phyloP scores from a whole-genome alignment of 805 yeast genomes.

The Ogataea saltuana region DNA sequence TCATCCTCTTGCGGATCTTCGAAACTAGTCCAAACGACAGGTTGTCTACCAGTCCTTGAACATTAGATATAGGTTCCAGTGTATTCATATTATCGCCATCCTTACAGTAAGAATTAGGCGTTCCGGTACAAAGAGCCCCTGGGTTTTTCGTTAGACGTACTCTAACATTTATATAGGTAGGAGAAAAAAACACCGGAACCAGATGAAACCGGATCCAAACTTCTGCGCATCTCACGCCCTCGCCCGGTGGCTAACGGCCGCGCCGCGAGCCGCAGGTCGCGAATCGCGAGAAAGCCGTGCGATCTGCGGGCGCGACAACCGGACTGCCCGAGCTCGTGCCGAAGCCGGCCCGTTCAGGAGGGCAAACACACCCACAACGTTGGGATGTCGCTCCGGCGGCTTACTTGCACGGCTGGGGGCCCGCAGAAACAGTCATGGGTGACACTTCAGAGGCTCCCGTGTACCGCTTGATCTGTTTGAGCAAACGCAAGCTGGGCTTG shows the following conservation, averaged over 20 bases:
- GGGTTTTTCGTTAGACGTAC: no score
- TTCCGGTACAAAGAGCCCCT: no score
- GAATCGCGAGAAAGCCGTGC: neutral
- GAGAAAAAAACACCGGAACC: neutral
- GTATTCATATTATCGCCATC: no score
- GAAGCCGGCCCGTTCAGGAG: neutral
- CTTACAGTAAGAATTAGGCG: no score
- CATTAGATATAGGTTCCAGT: constrained; percentile 6
- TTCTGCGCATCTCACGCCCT: neutral
- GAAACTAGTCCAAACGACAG: constrained; percentile 23
- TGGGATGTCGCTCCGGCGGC: no score
- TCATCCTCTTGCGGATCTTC: constrained; percentile 15
- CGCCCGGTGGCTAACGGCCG: constrained; percentile 3
- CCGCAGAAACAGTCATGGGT: neutral
- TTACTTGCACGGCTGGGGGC: no score
- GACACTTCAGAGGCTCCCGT: neutral
- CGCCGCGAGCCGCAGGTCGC: constrained; percentile 8
- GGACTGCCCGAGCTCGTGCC: neutral
- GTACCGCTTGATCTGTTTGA: constrained; percentile 17
- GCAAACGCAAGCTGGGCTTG: constrained; percentile 12
- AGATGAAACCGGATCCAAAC: neutral
- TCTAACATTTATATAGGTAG: no score
- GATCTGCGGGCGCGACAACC: constrained; percentile 1
- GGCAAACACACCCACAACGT: no score
- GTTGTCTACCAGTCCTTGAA: constrained; percentile 16